Evolutionary conservation across 2,329 filamentous ascomycete genomes (phyloP).

Genomic region (Ambrosiella beaveri): DNA sequence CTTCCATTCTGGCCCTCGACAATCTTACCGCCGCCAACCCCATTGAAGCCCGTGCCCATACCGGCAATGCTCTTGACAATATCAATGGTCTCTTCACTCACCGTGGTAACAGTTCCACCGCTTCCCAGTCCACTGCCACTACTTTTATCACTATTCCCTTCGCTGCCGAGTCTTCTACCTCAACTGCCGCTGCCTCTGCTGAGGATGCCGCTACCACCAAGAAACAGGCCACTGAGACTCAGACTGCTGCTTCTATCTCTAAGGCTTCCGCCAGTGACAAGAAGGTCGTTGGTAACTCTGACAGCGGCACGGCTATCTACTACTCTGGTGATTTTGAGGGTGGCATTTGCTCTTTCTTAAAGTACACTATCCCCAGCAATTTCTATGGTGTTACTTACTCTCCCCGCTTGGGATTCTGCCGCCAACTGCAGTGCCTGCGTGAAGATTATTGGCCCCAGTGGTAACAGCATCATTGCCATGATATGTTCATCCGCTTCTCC

Average conservation of each 20-base stretch:
- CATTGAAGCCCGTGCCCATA: neutral
- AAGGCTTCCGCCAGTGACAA: neutral
- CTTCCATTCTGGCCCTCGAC: constrained; percentile 1
- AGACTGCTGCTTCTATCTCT: neutral
- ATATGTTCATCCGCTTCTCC: constrained; percentile 21
- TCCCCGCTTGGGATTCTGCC: constrained; percentile 36
- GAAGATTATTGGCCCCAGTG: constrained; percentile 37
- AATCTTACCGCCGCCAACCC: constrained; percentile 2
- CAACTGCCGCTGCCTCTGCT: neutral
- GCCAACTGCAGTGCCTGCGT: constrained; percentile 45
- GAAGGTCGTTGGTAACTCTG: neutral
- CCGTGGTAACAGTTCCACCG: neutral
- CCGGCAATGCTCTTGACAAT: neutral
- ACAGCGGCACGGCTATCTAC: constrained; percentile 23
- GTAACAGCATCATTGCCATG: constrained; percentile 46
- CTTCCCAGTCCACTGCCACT: neutral
- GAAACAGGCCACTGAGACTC: neutral
- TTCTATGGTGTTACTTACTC: constrained; percentile 47
- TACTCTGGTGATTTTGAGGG: constrained; percentile 39
- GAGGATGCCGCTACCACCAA: neutral
- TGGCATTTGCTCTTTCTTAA: constrained; percentile 46
- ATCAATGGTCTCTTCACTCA: neutral
- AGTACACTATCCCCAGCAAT: constrained; percentile 41
- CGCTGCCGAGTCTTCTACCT: neutral
- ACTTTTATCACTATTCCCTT: neutral